phyloP scores from a whole-genome alignment of 371 early-diverging fungal species.

The Haplosporangium sp. region DNA sequence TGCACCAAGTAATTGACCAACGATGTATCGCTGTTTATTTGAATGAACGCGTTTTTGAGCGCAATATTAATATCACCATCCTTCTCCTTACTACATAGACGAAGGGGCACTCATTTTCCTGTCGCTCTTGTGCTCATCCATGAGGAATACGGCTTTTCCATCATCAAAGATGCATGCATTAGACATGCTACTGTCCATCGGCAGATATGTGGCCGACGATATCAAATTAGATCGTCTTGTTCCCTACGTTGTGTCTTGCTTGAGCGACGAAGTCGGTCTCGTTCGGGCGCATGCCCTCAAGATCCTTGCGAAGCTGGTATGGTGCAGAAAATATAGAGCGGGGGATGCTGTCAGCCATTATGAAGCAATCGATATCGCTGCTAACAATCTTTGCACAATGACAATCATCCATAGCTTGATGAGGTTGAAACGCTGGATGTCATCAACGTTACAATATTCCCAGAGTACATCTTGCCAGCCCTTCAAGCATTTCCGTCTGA shows the following conservation, averaged over 20 bases:
- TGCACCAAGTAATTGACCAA: constrained; percentile 35
- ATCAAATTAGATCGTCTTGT: constrained; percentile 84
- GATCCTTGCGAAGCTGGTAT: constrained; percentile 80
- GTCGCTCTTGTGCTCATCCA: constrained; percentile 74
- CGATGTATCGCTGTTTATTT: too few relatives aligned
- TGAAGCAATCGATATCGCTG: not conserved
- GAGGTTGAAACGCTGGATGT: constrained; percentile 82
- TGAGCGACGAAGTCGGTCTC: constrained; percentile 74
- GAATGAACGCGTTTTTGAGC: not conserved
- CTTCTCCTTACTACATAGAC: constrained; percentile 45
- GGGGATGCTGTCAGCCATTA: not conserved
- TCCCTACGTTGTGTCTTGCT: constrained; percentile 82
- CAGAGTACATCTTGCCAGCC: constrained; percentile 88
- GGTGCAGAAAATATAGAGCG: constrained; percentile 7
- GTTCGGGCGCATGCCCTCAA: constrained; percentile 83
- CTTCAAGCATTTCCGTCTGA: constrained; percentile 77
- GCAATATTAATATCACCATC: not conserved
- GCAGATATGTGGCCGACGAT: constrained; percentile 76
- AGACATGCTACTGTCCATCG: constrained; percentile 79
- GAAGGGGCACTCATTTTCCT: constrained; percentile 72
- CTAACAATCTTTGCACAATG: not conserved
- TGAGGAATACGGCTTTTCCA: constrained; percentile 79
- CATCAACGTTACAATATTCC: constrained; percentile 87
- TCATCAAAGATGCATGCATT: constrained; percentile 80
- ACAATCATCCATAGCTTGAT: constrained; percentile 62